Evolutionary conservation across 305 asterid species (phyloP).

Genomic region (Fraxinus velutina): DNA sequence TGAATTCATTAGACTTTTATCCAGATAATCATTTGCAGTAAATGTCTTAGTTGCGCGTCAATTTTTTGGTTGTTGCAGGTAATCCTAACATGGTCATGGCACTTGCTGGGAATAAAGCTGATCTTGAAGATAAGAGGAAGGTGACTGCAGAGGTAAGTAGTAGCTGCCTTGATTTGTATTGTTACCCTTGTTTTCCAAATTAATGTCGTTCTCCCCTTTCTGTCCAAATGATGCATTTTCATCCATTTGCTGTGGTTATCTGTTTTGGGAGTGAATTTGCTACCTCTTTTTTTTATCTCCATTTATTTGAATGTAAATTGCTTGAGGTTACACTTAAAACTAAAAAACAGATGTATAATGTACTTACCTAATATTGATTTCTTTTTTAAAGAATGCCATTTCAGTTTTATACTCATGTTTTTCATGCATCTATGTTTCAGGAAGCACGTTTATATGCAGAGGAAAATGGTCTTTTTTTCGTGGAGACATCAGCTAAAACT

Average conservation of each 20-base stretch:
- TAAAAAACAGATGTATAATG: not conserved
- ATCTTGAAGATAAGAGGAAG: constrained; percentile 83
- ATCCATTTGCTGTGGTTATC: constrained; percentile 6
- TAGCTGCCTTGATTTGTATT: not conserved
- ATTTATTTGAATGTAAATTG: not conserved
- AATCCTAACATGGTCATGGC: constrained; percentile 88
- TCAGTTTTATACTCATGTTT: not conserved
- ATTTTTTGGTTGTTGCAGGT: constrained; percentile 38
- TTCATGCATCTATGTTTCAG: constrained; percentile 36
- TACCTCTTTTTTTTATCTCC: not conserved
- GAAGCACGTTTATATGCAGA: constrained; percentile 74
- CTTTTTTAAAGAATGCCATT: not conserved
- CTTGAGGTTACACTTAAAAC: not conserved
- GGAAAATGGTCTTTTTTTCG: constrained; percentile 77
- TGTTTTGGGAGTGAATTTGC: not conserved
- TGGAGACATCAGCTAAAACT: constrained; percentile 91
- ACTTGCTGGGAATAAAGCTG: constrained; percentile 90
- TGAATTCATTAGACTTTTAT: not conserved
- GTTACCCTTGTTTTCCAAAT: not conserved
- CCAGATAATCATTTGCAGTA: not conserved
- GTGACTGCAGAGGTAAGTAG: constrained; percentile 76
- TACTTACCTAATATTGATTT: constrained; percentile 6
- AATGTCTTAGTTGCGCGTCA: not conserved
- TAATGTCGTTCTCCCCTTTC: not conserved
- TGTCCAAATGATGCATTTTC: not conserved